Percentiles rank a stretch among this genome's conserved stretches.
Conservation (phyloP, 306 rosid species). For the Prosopis cineraria region DNA sequence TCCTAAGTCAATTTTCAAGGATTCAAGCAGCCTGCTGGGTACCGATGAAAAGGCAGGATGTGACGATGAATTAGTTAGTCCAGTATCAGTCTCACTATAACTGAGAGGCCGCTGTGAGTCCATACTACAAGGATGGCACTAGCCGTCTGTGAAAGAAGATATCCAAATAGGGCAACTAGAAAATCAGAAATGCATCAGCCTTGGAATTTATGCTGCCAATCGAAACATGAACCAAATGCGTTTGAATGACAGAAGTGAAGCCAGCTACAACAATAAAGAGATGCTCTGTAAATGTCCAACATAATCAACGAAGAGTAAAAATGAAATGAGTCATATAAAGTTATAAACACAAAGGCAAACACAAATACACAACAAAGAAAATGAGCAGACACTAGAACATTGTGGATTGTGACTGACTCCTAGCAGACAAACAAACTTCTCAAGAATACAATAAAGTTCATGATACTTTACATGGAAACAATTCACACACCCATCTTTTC, state of each 20-base stretch:
- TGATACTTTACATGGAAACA: neutral
- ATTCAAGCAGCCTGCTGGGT: constrained; percentile 50
- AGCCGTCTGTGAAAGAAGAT: constrained; percentile 20
- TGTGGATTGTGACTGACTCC: constrained; percentile 31
- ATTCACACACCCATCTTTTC: neutral
- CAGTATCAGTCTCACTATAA: constrained; percentile 47
- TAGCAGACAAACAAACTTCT: neutral
- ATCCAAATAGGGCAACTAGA: neutral
- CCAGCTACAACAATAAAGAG: constrained; percentile 44
- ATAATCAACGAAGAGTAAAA: neutral
- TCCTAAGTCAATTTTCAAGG: constrained; percentile 53
- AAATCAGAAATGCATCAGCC: neutral
- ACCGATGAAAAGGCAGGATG: constrained; percentile 46
- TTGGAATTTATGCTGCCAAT: neutral
- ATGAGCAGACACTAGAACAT: neutral
- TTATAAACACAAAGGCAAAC: neutral
- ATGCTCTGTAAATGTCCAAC: constrained; percentile 26
- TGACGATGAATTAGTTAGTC: constrained; percentile 54
- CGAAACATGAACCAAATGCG: neutral
- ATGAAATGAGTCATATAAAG: neutral
- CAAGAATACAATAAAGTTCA: neutral
- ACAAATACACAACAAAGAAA: neutral
- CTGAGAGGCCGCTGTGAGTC: constrained; percentile 59
- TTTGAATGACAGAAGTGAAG: constrained; percentile 10
- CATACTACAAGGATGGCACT: constrained; percentile 60